Evolutionary conservation across 129 eudicot species (phyloP).

Genomic region (Escallonia rubra): DNA sequence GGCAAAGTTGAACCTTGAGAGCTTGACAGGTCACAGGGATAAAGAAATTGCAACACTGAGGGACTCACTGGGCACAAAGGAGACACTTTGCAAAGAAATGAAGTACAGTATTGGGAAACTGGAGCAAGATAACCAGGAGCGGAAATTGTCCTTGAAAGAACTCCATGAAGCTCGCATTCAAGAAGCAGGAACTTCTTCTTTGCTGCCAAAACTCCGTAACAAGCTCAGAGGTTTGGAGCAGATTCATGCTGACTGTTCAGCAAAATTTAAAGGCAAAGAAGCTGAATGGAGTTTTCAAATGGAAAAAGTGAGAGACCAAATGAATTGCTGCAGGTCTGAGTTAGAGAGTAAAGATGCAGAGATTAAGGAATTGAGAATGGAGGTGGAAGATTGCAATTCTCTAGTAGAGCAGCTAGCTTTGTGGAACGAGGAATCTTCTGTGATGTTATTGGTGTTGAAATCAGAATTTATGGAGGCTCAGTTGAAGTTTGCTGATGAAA

Average conservation of each 20-base stretch:
- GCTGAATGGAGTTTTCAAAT: slow-evolving; percentile 49
- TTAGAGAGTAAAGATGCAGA: slow-evolving; percentile 34
- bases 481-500: slow-evolving; percentile 18
- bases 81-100: slow-evolving; percentile 52
- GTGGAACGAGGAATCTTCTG: slow-evolving; percentile 54
- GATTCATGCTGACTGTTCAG: slow-evolving; percentile 34
- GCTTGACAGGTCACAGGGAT: slow-evolving; percentile 38
- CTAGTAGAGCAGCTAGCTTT: slow-evolving; percentile 31
- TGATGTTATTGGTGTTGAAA: slow-evolving; percentile 50
- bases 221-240: slow-evolving; percentile 63
- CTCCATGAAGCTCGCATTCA: slow-evolving; percentile 60
- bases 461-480: slow-evolving; percentile 43
- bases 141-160: slow-evolving; percentile 44
- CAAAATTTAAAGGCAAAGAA: slow-evolving; percentile 40
- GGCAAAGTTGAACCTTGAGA: slow-evolving; percentile 35
- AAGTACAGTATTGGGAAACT: slow-evolving; percentile 38
- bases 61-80: slow-evolving; percentile 51
- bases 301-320: slow-evolving; percentile 37
- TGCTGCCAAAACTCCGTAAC: slow-evolving; percentile 50
- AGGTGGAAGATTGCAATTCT: slow-evolving; percentile 39
- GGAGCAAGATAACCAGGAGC: slow-evolving; percentile 64
- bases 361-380: slow-evolving; percentile 38
- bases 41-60: slow-evolving; percentile 44
- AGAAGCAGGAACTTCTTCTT: slow-evolving; percentile 36
- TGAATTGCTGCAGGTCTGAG: slow-evolving; percentile 33